phyloP scores from a whole-genome alignment of 306 rosid genomes.

The Corylus heterophylla region DNA sequence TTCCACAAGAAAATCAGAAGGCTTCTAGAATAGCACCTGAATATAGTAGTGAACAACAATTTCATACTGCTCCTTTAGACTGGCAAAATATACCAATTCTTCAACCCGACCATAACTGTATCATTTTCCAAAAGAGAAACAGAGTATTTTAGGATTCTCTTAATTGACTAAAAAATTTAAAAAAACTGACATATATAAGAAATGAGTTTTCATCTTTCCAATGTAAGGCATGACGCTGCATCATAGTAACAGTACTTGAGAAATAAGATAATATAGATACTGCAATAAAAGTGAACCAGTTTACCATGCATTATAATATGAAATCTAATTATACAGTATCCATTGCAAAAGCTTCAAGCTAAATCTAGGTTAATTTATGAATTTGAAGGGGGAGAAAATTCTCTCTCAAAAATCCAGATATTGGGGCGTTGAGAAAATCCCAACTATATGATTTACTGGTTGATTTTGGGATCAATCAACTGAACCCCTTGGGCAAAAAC shows the following conservation, averaged over 20 bases:
- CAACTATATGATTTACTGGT: neutral
- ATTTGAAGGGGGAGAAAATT: neutral
- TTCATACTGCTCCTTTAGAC: constrained; percentile 90
- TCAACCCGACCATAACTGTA: constrained; percentile 96
- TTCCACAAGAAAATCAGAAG: constrained; percentile 8
- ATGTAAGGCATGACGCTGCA: neutral
- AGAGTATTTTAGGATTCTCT: constrained; percentile 12
- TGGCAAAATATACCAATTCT: constrained; percentile 91
- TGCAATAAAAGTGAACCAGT: neutral
- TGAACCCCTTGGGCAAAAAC: neutral
- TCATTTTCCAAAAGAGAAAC: constrained; percentile 33
- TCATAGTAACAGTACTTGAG: neutral
- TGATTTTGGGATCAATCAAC: neutral
- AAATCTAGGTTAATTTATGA: neutral
- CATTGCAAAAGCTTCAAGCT: neutral
- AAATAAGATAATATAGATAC: neutral
- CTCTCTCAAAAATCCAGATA: neutral
- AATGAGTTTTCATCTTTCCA: neutral
- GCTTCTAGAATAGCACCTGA: constrained; percentile 59
- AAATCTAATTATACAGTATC: neutral
- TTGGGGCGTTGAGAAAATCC: neutral
- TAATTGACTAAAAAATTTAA: constrained; percentile 27
- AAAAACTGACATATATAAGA: constrained; percentile 1
- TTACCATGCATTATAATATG: neutral
- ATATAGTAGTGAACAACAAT: constrained; percentile 91